phyloP scores from a whole-genome alignment of 2,329 filamentous ascomycete genomes.

The Lasiodiplodia theobromae region DNA sequence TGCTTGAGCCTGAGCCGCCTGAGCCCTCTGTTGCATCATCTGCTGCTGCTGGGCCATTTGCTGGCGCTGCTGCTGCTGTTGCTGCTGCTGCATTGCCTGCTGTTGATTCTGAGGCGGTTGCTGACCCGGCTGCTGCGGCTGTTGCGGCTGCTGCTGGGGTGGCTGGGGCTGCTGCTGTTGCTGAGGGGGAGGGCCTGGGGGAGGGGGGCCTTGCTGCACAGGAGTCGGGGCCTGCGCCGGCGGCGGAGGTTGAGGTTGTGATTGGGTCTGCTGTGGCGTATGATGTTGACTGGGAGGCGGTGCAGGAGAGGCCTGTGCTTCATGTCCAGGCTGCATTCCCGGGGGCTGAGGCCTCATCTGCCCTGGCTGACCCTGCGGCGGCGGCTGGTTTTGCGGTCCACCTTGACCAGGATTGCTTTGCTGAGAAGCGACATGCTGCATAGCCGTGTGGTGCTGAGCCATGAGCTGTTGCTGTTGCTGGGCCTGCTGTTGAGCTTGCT shows the following conservation, averaged over 20 bases:
- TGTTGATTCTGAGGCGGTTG: constrained; percentile 30
- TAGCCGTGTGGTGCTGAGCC: constrained; percentile 48
- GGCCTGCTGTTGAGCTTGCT: constrained; percentile 45
- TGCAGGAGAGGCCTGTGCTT: constrained; percentile 49
- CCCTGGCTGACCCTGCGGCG: constrained; percentile 42
- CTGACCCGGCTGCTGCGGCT: constrained; percentile 30
- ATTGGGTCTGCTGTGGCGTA: constrained; percentile 47
- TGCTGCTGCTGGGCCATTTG: constrained; percentile 33
- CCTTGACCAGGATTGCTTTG: constrained; percentile 57
- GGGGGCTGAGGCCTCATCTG: constrained; percentile 48
- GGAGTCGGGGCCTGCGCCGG: constrained; percentile 37
- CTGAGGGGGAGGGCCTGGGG: constrained; percentile 26
- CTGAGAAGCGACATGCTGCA: constrained; percentile 59
- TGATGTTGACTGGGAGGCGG: constrained; percentile 46
- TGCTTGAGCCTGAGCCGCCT: constrained; percentile 34
- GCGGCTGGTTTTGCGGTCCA: constrained; percentile 47
- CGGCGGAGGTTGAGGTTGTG: constrained; percentile 40
- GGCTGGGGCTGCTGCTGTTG: constrained; percentile 34
- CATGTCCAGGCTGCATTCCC: constrained; percentile 43
- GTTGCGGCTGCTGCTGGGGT: constrained; percentile 47
- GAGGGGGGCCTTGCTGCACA: constrained; percentile 28
- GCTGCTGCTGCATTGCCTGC: constrained; percentile 36
- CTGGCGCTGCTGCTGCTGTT: constrained; percentile 44
- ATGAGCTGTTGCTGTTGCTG: constrained; percentile 50
- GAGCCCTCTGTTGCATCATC: constrained; percentile 33